phyloP scores from a whole-genome alignment of 805 yeast genomes.

The Candida xyloterini region DNA sequence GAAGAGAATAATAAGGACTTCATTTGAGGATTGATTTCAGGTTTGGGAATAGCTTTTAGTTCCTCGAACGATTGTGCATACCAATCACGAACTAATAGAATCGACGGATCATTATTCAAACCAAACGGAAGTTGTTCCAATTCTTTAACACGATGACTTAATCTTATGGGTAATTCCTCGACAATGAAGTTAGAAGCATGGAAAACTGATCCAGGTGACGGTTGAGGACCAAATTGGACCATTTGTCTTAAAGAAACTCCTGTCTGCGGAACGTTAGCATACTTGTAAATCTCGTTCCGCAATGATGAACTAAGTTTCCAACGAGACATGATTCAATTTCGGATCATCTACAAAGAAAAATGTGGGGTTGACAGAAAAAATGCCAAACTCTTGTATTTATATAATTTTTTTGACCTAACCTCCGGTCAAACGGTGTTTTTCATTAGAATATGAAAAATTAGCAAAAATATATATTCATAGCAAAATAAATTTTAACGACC shows the following conservation, averaged over 20 bases:
- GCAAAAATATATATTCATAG: background rate
- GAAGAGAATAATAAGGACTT: slow-evolving; percentile 33
- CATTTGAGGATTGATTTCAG: slow-evolving; percentile 45
- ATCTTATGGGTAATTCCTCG: slow-evolving; percentile 81
- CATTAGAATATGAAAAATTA: slow-evolving; percentile 1
- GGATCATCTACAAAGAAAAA: background rate
- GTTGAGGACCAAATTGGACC: slow-evolving; percentile 86
- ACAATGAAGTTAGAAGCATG: slow-evolving; percentile 82
- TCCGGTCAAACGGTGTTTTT: slow-evolving; percentile 17
- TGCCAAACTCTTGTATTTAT: background rate
- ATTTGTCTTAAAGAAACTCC: slow-evolving; percentile 82
- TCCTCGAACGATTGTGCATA: slow-evolving; percentile 89
- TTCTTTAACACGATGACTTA: slow-evolving; percentile 84
- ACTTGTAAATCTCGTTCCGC: slow-evolving; percentile 54
- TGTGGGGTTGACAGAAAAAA: background rate
- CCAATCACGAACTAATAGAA: slow-evolving; percentile 78
- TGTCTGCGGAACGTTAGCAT: slow-evolving; percentile 75
- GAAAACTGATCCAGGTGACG: slow-evolving; percentile 74
- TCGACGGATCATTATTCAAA: slow-evolving; percentile 68
- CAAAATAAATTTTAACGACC: slow-evolving; percentile 19
- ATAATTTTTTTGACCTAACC: background rate
- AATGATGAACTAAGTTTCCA: slow-evolving; percentile 52
- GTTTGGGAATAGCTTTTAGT: slow-evolving; percentile 61
- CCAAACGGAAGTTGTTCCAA: slow-evolving; percentile 78
- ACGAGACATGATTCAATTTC: slow-evolving; percentile 8